These are phyloP conservation scores for Stachybotrys elegans DNA, from an alignment of 2,329 filamentous ascomycete genomes.

Conservation along the genomic window DNA sequence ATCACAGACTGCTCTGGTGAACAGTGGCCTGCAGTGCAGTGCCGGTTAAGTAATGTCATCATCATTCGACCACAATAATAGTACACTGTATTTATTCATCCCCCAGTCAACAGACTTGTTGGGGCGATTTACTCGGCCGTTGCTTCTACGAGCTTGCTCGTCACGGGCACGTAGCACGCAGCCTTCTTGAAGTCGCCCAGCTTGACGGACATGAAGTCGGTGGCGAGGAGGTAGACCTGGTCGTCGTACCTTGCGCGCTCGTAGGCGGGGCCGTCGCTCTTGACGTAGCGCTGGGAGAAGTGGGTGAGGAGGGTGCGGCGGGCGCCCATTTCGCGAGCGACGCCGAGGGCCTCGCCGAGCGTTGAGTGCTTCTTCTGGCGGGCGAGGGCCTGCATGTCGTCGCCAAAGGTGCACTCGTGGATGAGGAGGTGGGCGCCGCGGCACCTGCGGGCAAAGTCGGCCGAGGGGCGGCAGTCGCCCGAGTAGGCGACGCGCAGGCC, in stretches of 20 bases:
- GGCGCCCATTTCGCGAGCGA: slow-evolving; percentile 75
- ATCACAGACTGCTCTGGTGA: not conserved
- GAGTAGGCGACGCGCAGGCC: slow-evolving; percentile 89
- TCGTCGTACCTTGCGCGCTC: slow-evolving; percentile 28
- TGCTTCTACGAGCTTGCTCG: slow-evolving; percentile 45
- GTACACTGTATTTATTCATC: no score
- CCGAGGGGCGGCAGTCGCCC: slow-evolving; percentile 82
- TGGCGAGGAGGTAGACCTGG: slow-evolving; percentile 59
- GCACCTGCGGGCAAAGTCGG: slow-evolving; percentile 65
- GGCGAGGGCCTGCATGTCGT: slow-evolving; percentile 74
- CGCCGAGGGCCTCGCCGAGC: slow-evolving; percentile 73
- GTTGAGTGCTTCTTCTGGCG: slow-evolving; percentile 87
- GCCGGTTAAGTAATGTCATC: slow-evolving; percentile 4
- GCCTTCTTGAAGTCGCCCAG: slow-evolving; percentile 66
- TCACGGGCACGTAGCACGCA: slow-evolving; percentile 55
- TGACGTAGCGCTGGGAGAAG: slow-evolving; percentile 91
- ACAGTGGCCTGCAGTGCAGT: not conserved
- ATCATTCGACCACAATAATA: no score
- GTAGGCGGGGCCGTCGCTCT: slow-evolving; percentile 34
- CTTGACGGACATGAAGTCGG: slow-evolving; percentile 73
- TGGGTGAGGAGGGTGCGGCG: slow-evolving; percentile 82
- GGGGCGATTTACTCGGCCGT: not conserved
- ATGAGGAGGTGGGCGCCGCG: slow-evolving; percentile 75
- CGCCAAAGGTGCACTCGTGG: slow-evolving; percentile 95
- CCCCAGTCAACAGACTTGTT: no score